phyloP scores from a whole-genome alignment of 2,329 filamentous ascomycete species.

The Plenodomus lindquistii region DNA sequence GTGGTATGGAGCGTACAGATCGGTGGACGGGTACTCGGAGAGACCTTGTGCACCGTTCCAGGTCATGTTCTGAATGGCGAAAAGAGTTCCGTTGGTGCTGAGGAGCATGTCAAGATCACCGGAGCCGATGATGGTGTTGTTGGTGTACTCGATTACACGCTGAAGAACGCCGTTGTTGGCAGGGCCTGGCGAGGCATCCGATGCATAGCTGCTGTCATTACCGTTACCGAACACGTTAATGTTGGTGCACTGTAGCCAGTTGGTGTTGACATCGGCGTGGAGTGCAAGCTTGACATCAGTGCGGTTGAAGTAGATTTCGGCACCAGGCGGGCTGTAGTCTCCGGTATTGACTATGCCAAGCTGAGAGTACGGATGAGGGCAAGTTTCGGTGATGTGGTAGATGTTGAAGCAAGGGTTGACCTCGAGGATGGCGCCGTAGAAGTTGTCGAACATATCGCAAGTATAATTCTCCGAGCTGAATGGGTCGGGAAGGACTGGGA shows the following conservation, averaged over 20 bases:
- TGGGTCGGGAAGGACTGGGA: conserved; percentile 35
- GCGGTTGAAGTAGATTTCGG: conserved; percentile 56
- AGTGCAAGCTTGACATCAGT: conserved; percentile 56
- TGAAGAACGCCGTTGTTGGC: conserved; percentile 49
- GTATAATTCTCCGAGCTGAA: conserved; percentile 25
- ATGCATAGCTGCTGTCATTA: conserved; percentile 26
- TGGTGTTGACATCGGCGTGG: conserved; percentile 50
- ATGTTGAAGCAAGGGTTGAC: conserved; percentile 57
- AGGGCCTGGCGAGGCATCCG: conserved; percentile 46
- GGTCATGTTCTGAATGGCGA: conserved; percentile 59
- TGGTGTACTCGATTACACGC: conserved; percentile 56
- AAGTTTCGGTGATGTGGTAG: conserved; percentile 53
- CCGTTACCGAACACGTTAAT: conserved; percentile 50
- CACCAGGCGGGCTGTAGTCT: conserved; percentile 47
- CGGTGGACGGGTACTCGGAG: conserved; percentile 46
- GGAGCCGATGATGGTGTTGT: conserved; percentile 56
- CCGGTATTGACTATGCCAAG: conserved; percentile 45
- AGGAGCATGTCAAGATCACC: conserved; percentile 56
- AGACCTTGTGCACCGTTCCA: conserved; percentile 57
- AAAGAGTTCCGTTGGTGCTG: conserved; percentile 55
- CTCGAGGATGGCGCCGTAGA: conserved; percentile 45
- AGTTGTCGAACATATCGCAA: conserved; percentile 48
- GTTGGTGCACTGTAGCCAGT: conserved; percentile 49
- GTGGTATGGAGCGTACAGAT: conserved; percentile 52
- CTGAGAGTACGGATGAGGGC: conserved; percentile 47